phyloP scores from a whole-genome alignment of 768 basidiomycete genomes.

The Coprinellus micaceus region DNA sequence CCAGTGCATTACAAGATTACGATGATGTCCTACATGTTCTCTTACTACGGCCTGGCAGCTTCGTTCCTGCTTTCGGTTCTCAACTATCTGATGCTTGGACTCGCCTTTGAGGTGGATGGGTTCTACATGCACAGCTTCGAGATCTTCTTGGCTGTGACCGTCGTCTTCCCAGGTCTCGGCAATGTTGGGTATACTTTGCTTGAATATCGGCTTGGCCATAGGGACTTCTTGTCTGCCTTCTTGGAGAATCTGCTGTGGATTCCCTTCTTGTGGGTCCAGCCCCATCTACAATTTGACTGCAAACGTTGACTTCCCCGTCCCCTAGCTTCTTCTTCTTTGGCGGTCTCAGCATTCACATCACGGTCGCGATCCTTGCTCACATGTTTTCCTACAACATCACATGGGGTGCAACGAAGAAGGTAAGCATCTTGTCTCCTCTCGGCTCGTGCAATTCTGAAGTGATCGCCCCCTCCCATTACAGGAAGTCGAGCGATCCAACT shows the following conservation, averaged over 20 bases:
- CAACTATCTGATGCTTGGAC: slow-evolving; percentile 70
- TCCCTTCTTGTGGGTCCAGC: slow-evolving; percentile 65
- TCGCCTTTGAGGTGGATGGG: slow-evolving; percentile 59
- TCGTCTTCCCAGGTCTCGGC: slow-evolving; percentile 67
- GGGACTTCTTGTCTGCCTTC: slow-evolving; percentile 45
- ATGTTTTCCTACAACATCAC: slow-evolving; percentile 74
- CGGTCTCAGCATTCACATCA: slow-evolving; percentile 68
- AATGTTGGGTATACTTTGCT: slow-evolving; percentile 66
- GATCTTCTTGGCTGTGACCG: slow-evolving; percentile 69
- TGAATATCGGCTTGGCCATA: slow-evolving; percentile 63
- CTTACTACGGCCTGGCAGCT: slow-evolving; percentile 62
- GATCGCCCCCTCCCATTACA: slow-evolving; percentile 27
- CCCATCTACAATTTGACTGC: not conserved
- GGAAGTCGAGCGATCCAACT: slow-evolving; percentile 85
- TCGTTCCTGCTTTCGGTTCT: slow-evolving; percentile 58
- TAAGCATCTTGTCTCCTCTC: slow-evolving; percentile 9
- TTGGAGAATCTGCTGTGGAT: slow-evolving; percentile 63
- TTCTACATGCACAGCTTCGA: slow-evolving; percentile 72
- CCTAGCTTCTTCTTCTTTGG: slow-evolving; percentile 75
- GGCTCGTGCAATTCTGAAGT: not conserved
- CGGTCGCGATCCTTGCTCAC: slow-evolving; percentile 61
- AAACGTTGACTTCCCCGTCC: not conserved
- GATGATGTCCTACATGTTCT: slow-evolving; percentile 72
- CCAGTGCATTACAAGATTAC: slow-evolving; percentile 82
- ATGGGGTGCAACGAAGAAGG: slow-evolving; percentile 77